A percentile compares a stretch with the other conserved stretches of the same genome.
phyloP scores from a whole-genome alignment of 2,329 filamentous ascomycete species.

The Dothideomycetes sp. region DNA sequence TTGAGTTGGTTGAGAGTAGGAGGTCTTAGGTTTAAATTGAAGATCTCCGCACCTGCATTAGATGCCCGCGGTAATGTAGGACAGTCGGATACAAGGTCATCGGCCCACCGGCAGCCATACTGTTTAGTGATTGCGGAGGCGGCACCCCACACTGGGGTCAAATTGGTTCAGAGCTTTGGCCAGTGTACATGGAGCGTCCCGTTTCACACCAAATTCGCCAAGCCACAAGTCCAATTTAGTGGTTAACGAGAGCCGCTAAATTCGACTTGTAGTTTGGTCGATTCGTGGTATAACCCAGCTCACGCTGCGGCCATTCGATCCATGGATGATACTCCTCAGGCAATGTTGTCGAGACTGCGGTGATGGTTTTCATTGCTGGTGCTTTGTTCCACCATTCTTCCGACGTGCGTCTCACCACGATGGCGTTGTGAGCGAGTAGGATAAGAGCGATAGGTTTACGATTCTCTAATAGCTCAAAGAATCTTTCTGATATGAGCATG shows the following conservation, averaged over 20 bases:
- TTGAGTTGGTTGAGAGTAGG: no score
- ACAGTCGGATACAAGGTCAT: no score
- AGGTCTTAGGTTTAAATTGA: no score
- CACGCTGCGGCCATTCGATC: slow-evolving; percentile 6
- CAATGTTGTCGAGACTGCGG: slow-evolving; percentile 1
- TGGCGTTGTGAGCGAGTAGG: slow-evolving; percentile 2
- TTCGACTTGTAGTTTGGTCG: not conserved
- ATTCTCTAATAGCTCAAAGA: slow-evolving; percentile 7
- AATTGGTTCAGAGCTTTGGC: no score
- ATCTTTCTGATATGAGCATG: slow-evolving; percentile 1
- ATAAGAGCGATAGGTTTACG: slow-evolving; percentile 4
- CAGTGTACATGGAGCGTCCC: no score
- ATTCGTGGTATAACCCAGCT: slow-evolving; percentile 2
- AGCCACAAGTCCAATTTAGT: not conserved
- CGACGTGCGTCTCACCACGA: slow-evolving; percentile 1
- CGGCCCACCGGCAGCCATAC: no score
- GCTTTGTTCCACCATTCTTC: slow-evolving; percentile 6
- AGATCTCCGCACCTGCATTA: no score
- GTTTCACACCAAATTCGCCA: no score
- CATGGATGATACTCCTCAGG: slow-evolving; percentile 5
- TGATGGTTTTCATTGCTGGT: slow-evolving; percentile 5
- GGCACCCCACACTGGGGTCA: no score
- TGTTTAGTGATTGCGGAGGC: no score
- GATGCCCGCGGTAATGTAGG: no score
- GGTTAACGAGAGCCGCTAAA: not conserved